These are phyloP conservation scores for Tetraselmis chui DNA, from an alignment of 139 green algal species.

Conservation along the genomic window DNA sequence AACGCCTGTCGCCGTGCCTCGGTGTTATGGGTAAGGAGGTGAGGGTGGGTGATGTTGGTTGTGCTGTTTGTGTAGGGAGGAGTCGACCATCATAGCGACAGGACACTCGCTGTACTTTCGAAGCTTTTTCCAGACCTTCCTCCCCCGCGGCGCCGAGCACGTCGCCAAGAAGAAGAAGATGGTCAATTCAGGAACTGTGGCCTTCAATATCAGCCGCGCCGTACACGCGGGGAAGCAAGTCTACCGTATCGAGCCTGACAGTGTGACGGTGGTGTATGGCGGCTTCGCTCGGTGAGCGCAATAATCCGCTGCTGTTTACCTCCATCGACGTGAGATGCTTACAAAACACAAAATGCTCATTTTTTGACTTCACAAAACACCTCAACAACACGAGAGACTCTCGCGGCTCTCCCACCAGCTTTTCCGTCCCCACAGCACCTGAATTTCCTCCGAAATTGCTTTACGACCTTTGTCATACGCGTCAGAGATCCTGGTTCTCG, in stretches of 20 bases:
- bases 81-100: slow-evolving; percentile 1
- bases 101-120: slow-evolving; percentile 11
- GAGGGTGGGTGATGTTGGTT: not conserved
- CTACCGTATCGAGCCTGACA: not conserved
- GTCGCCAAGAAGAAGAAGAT: slow-evolving; percentile 14
- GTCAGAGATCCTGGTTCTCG: not conserved
- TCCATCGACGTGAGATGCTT: too few species aligned
- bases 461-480: not conserved
- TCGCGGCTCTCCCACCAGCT: too few species aligned
- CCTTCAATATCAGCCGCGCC: not conserved
- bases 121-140: slow-evolving; percentile 5
- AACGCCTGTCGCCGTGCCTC: too few species aligned
- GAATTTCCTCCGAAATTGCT: not conserved
- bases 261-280: not conserved
- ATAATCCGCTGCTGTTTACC: too few species aligned
- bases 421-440: not conserved
- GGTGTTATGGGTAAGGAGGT: too few species aligned
- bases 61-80: not conserved
- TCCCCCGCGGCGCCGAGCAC: slow-evolving; percentile 5
- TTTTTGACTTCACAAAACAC: too few species aligned
- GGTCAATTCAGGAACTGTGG: not conserved
- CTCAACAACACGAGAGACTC: too few species aligned
- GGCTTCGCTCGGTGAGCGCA: not conserved
- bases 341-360: too few species aligned
- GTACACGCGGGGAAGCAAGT: not conserved